Evolutionary conservation across 2,329 filamentous ascomycete genomes (phyloP), one percentile per base, ranked within the genome.

Genomic region (Paraphaeosphaeria sporulosa): DNA sequence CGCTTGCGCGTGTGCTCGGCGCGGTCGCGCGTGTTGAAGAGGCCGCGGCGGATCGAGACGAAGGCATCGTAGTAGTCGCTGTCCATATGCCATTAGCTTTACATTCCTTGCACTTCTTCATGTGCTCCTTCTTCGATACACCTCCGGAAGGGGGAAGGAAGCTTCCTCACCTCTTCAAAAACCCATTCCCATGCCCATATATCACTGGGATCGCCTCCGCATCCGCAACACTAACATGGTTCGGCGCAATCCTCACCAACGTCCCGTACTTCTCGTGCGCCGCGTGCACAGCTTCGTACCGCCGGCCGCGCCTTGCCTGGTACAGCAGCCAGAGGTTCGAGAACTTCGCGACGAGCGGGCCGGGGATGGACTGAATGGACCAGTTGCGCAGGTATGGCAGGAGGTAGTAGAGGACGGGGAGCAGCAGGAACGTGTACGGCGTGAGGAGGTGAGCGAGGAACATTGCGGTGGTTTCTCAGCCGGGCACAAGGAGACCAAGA

Each of bases 1-100:
- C 93, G 87, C 85, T 97, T 97, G 64, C 93, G 88, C 0, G 90
- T 89, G 77, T 97, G 93, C 72, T 97, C 92, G 0, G 83, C 83
- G 51, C 94, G 86, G 79, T 94, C 88, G 34, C 94, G 85, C 0
- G 93, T 96, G 78, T 96, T 97, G 87, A 97, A 97, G 13, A 97
- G 84, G 21, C 93, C 93, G 13, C 92, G 87, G 53, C 86, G 87
- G 71, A 96, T 96, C 13, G 91, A 94, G 57, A 97, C 93, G 70
- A 97, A 97, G 52, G 92, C 91, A 71, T 96, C 92, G 70, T 97
- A 97, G 80, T 94, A 97, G 2, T 94, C 89, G 44, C 90, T 93
- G 47, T 40, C 2, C 9, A 12, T 4, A 9, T 40, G 46, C 61
- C 34, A 13, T 44, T 9, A 43, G 23, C 12, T 21, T 21, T 27